phyloP scores from a whole-genome alignment of 192 early-diverging fungal genomes.

The Funneliformis mosseae region DNA sequence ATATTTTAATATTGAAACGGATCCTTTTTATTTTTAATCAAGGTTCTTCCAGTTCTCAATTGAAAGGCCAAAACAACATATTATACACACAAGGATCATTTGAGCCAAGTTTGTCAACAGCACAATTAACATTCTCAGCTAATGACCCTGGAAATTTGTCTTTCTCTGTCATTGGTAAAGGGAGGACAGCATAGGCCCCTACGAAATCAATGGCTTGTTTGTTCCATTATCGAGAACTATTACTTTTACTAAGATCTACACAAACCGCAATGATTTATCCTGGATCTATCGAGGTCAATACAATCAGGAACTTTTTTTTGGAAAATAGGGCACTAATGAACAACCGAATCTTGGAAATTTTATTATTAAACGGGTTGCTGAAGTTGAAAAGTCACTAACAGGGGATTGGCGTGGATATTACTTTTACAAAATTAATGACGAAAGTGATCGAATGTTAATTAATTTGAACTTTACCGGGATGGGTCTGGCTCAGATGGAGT shows the following conservation, averaged over 20 bases:
- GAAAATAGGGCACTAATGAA: neutral
- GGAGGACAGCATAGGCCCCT: neutral
- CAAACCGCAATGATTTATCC: neutral
- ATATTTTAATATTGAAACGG: too few relatives aligned
- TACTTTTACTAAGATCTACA: neutral
- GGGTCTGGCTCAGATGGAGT: neutral
- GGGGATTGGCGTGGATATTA: neutral
- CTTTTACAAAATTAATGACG: neutral
- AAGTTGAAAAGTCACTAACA: neutral
- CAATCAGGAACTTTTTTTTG: neutral
- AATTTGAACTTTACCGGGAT: neutral
- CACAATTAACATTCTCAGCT: neutral
- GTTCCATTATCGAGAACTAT: neutral
- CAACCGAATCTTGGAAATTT: neutral
- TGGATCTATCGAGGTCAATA: slow-evolving; percentile 1
- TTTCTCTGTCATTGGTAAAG: neutral
- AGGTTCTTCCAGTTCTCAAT: too few relatives aligned
- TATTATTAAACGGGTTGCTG: neutral
- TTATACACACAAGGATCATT: neutral
- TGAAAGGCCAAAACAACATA: neutral
- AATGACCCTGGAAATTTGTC: neutral
- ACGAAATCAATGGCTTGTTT: neutral
- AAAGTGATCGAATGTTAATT: neutral
- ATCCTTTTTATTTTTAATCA: too few relatives aligned
- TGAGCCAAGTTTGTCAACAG: neutral